These are phyloP conservation scores for Melocanna baccifera DNA, from an alignment of 176 grass and related monocot genomes.

Conservation along the genomic window DNA sequence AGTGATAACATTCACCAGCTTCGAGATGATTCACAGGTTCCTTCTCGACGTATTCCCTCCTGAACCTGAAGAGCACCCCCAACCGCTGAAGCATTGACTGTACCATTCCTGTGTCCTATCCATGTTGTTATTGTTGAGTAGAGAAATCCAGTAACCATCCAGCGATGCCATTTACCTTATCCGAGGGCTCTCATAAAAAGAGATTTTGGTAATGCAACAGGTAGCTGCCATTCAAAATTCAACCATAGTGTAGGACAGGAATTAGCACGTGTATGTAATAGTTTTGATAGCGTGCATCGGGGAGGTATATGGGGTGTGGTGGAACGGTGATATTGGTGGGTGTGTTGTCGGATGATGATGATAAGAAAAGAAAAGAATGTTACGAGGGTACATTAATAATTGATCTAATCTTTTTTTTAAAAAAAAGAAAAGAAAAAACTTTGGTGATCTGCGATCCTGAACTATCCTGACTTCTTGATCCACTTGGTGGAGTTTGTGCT, in stretches of 20 bases:
- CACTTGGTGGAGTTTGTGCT: neutral
- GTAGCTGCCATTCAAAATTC: constrained; percentile 34
- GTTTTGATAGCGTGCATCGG: constrained; percentile 27
- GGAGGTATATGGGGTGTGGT: constrained; percentile 33
- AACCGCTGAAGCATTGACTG: constrained; percentile 59
- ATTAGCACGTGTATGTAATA: constrained; percentile 45
- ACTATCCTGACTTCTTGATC: neutral
- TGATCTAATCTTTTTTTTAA: neutral
- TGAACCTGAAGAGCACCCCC: constrained; percentile 54
- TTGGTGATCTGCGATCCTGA: neutral
- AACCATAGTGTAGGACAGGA: constrained; percentile 46
- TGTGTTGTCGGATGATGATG: constrained; percentile 36
- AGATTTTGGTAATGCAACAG: constrained; percentile 28
- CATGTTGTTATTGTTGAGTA: constrained; percentile 18
- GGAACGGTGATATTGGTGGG: neutral
- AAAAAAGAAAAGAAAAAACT: too few species aligned
- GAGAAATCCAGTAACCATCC: constrained; percentile 28
- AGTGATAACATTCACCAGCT: constrained; percentile 97
- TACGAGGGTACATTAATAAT: neutral
- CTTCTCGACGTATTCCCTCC: constrained; percentile 51
- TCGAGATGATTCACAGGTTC: constrained; percentile 95
- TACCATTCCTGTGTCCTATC: constrained; percentile 22
- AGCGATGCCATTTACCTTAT: neutral
- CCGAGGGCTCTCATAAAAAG: constrained; percentile 12
- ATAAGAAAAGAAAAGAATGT: constrained; percentile 3